Percentiles rank a stretch among this genome's conserved stretches.
These are phyloP conservation scores for Stylosanthes scabra DNA, from an alignment of 331 rosid species.

Conservation along the genomic window DNA sequence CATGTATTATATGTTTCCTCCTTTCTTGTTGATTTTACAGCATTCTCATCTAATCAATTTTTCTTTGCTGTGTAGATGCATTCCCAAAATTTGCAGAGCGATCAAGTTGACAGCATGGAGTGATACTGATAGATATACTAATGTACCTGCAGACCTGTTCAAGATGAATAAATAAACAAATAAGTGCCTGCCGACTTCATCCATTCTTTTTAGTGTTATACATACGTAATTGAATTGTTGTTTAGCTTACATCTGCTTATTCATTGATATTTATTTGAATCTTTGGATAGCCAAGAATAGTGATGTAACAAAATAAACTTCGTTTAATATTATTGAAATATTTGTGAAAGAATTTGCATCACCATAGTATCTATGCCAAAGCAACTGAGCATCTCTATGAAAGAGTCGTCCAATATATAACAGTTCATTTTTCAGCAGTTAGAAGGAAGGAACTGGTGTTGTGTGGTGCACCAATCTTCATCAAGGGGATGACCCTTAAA, in stretches of 20 bases:
- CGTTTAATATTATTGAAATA: not conserved
- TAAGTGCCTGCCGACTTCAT: slow-evolving; percentile 18
- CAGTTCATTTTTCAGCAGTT: too few species aligned
- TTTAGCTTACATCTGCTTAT: slow-evolving; percentile 23
- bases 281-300: slow-evolving; percentile 29
- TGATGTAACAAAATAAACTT: not conserved
- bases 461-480: too few species aligned
- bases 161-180: not conserved
- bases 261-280: slow-evolving; percentile 23
- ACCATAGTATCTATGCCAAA: too few species aligned
- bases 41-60: slow-evolving; percentile 2
- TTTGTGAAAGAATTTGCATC: too few species aligned
- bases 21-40: slow-evolving; percentile 8
- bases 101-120: slow-evolving; percentile 45
- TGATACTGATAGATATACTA: slow-evolving; percentile 29
- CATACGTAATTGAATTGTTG: slow-evolving; percentile 7
- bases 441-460: too few species aligned
- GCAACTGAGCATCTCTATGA: too few species aligned
- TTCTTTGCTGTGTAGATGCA: slow-evolving; percentile 44
- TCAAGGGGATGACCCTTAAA: too few species aligned
- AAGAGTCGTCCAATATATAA: too few species aligned
- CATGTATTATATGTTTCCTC: not conserved
- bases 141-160: not conserved
- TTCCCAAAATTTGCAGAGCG: slow-evolving; percentile 23
- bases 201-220: slow-evolving; percentile 20